Evolutionary conservation across 805 yeast species (phyloP), one percentile per base, ranked within the genome.

Genomic region (Debaryomyces castellii): DNA sequence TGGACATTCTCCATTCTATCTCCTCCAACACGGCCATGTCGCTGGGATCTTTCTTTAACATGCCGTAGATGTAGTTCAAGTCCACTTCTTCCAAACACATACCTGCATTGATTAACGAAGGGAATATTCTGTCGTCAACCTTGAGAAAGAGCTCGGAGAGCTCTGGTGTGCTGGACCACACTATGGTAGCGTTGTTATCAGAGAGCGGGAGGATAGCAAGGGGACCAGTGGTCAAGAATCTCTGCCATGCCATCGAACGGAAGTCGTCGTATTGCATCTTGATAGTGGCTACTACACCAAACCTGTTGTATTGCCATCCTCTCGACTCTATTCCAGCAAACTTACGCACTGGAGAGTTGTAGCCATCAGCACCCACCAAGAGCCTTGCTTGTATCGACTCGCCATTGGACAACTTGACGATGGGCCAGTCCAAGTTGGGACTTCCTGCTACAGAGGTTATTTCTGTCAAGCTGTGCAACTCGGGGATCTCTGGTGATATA

Each of bases 321-420:
- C 96, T 77, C 1, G 95, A 81, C 59, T 83, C 84, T 45, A 94
- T 90, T 1, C 80, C 82, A 0, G 97, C 85, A 58, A 78, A 91
- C 51, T 78, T 75, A 40, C 97, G 77, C 5, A 87, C 98, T 0
- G 97, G 97, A 1, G 97, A 90, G 63, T 90, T 89, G 63, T 83
- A 89, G 1, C 99, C 99, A 63, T 94, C 99, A 33, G 97, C 96
- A 7, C 99, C 99, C 12, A 94, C 81, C 17, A 91, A 70, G n/a
- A 91, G 71, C 44, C 96, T 74, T 0, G 96, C 78, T 56, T 80
- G 78, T 41, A 84, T 72, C 10, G 59, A 51, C 11, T 78, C 77
- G 1, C 96, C 97, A 50, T 78, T 78, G 11, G 80, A 78, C 11
- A 91, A 69, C 21, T 77, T 71, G 11, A 92, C 83, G 7, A 81